Evolutionary conservation across 2,329 filamentous ascomycete genomes (phyloP), one percentile per base, ranked within the genome.

Genomic region (Amesomyces nigricolor): DNA sequence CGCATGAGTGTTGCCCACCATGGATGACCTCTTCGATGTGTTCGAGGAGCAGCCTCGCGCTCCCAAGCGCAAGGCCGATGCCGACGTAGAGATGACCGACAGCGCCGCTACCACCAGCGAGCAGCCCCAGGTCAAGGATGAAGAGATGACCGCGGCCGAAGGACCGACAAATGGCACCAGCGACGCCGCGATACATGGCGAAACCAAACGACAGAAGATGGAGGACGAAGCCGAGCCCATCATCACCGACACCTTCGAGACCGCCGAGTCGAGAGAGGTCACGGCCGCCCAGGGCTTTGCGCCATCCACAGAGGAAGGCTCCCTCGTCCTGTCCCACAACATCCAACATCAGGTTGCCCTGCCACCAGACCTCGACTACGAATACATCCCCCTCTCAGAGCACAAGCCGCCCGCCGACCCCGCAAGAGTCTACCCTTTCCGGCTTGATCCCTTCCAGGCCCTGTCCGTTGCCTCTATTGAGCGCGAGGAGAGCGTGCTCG

Each of bases 331-430:
- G 51, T 92, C 90, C 46, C 95, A 99, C 75, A 96, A 99, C 75
- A 95, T 99, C 65, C 91, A 95, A 72, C 94, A 99, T 78, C 92
- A 99, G 73, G 94, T 97, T 64, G 89, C 94, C 11, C 78, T 99
- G 17, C 94, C 94, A 2, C 91, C 92, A 9, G 89, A 95, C 69
- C 88, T 95, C 53, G 89, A 95, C 73, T 95, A 95, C 75, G 87
- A 91, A 70, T 96, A 96, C 68, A 80, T 95, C 16, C 92, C 92
- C n/a, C 89, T 99, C 51, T 95, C 91, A 19, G 81, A 95, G 72
- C 94, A 99, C 78, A 91, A 91, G 71, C 78, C 90, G n/a, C 91
- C 92, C 10, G 87, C 86, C 55, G 84, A 88, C 61, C 94, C 94
- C 1, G 94, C 94, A 17, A 82, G 89, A 61, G 83, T 78, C 35